Evolutionary conservation across 805 yeast genomes (phyloP), one percentile per base, ranked within the genome.

Genomic region (Helenozyma baotianmanensis): DNA sequence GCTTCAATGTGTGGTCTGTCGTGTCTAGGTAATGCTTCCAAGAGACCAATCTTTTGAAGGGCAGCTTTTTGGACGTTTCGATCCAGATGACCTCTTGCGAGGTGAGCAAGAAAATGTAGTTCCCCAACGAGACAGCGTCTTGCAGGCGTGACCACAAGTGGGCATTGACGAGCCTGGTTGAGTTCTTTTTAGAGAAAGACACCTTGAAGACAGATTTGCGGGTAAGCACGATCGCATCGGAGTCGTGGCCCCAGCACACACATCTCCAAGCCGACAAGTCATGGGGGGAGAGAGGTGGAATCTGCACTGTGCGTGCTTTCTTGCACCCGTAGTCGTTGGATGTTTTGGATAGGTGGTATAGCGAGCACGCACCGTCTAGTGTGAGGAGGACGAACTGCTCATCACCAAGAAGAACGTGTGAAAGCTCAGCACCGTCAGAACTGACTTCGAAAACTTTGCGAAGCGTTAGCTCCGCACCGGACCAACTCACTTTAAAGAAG

Each of bases 21-120:
- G 71, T 64, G 26, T 70, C 68, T 14, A 82, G 54, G 39, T 60
- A 73, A 54, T 87, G 96, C 39, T 79, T 81, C 89, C 94, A 83
- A 0, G 89, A 72, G 1, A 86, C 47, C 2, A 74, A 38, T 36
- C 82, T 65, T 19, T 57, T 57, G n/a, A 75, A 49, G 3, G 57
- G 54, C 10, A 28, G 24, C 7, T 42, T 48, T 5, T 25, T 30
- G 1, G 38, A 9, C 58, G 56, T 12, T 51, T 56, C 62, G 13
- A 80, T 45, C 68, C 88, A 60, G 0, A 76, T 69, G 6, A 88
- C 32, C 45, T 83, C 89, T 36, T 70, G 74, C 1, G 87, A 70
- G 0, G 95, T 84, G 17, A 87, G 56, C 5, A 83, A 46, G 25
- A 82, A 68, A 3, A 70, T 58, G 38, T 67, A 61, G 3, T 58